Base-by-base conservation (phyloP, 129 eudicot genomes). In the Calendula officinalis region DNA sequence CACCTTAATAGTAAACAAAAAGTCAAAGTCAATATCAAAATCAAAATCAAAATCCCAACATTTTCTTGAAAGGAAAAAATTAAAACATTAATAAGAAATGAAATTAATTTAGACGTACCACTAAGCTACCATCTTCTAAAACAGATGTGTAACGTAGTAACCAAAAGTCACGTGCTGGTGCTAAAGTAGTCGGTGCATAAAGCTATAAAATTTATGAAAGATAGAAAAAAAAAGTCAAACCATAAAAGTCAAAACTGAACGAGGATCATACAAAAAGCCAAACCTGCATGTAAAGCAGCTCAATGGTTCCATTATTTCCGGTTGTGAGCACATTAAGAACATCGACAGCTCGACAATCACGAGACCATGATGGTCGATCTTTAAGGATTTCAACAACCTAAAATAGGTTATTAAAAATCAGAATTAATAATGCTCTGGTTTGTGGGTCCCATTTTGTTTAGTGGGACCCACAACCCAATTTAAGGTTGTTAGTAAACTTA, bases 151-250 rank as follows among this genome's bases (percentile, higher is more conserved):
- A 90, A 45, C 97, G 88, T 43, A 90, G 72, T 68, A 86, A 50
- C 97, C 97, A 90, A 69, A 90, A 90, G 73, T 90, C 97, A 41
- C 97, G 95, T 40, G 95, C 91, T 45, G 97, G 97, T 35, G 97
- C 95, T 69, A 90, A 79, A 55, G 95, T 90, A 58, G 97, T 90
- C 17, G 88, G 95, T 12, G 97, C 97, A 75, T 90, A 90, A 16
- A 86, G 84, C 97, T 90, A 74, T 39, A 69, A 32, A 33, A 70
- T 22, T 61, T n/a, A 22, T 22, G 30, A 22, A 22, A 22, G 37
- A 47, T 37, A 55, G 12, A 47, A 60, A 39, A 48, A 51, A 39
- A 48, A 51, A 55, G 52, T 69, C 16, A 48, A 75, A 66, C 74
- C 16, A 50, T 37, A 33, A 51, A 75, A 60, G 60, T 38, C 56